Evolutionary conservation across 75 land plant genomes (phyloP), one percentile per base, ranked within the genome.

Genomic region (Sequoiadendron giganteum): DNA sequence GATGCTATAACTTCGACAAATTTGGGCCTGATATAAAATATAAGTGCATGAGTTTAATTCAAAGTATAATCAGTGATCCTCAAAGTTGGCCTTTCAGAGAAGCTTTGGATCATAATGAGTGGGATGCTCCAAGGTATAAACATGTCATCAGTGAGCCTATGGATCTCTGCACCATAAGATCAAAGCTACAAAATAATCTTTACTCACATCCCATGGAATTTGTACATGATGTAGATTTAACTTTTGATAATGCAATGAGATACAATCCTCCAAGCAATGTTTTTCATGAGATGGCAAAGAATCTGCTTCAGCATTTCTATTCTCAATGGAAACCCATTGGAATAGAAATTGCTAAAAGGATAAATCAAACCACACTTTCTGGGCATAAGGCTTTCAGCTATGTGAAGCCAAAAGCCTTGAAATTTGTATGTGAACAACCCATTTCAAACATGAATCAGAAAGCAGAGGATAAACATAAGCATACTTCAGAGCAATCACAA

Each of bases 241-340:
- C 99, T 0, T 97, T 97, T 81, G 73, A 94, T 0, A 97, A 97
- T 91, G 96, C 97, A 47, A 97, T 97, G 99, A 85, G 77, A 16
- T 97, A 96, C 88, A 97, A 96, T 83, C 97, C 99, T 73, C 88
- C 89, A 1, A 89, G 78, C 1, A 95, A 95, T 86, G n/a, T 7
- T 28, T 65, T 28, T 25, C n/a, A 21, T 25, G n/a, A 65, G n/a
- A 65, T 65, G 70, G 70, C n/a, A 25, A 65, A 65, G n/a, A 65
- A 65, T 1, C 10, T 65, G n/a, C 68, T 61, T 61, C 30, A 65
- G 6, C n/a, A 65, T 28, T 65, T 65, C 30, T 25, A 65, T 65
- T 25, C 70, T 65, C 70, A 65, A 6, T 65, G 70, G 70, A 65
- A 65, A 28, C 70, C 70, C n/a, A 65, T 65, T 65, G 70, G 70